These are phyloP conservation scores for Sporothrix mexicana DNA, from an alignment of 2,329 filamentous ascomycete genomes.

Conservation along the genomic window DNA sequence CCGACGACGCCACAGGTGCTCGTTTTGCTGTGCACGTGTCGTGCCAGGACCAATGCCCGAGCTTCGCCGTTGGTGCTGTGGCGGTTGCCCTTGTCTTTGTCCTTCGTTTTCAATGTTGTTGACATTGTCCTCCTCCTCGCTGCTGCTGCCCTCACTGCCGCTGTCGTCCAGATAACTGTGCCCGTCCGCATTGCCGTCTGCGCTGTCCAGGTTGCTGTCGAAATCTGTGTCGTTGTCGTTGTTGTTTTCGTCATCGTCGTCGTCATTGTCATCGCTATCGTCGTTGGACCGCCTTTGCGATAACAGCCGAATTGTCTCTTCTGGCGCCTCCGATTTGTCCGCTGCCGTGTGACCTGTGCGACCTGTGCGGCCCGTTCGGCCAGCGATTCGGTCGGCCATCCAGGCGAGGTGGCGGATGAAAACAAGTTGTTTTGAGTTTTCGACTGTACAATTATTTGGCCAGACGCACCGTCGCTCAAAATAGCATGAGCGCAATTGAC, in stretches of 20 bases:
- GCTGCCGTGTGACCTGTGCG: slow-evolving; percentile 3
- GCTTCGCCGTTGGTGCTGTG: neutral
- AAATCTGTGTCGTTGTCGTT: slow-evolving; percentile 2
- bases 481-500: neutral
- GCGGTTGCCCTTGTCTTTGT: too few relatives aligned
- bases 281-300: neutral
- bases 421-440: neutral
- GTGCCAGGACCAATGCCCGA: neutral
- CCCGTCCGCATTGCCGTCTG: neutral
- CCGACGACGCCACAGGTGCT: slow-evolving; percentile 1
- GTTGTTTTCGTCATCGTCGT: neutral
- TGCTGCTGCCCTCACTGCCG: neutral
- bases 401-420: too few relatives aligned
- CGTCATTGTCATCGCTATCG: neutral
- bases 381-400: neutral
- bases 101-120: neutral
- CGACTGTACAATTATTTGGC: too few relatives aligned
- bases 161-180: slow-evolving; percentile 13
- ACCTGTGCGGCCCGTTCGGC: neutral
- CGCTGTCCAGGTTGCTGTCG: slow-evolving; percentile 17
- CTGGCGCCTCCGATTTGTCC: slow-evolving; percentile 2
- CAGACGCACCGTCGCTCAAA: too few relatives aligned
- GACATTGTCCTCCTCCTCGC: neutral
- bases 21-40: slow-evolving; percentile 11
- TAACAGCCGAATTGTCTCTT: slow-evolving; percentile 17